Evolutionary conservation across 169 alveolate species (phyloP), one percentile per base, ranked within the genome.

Genomic region (Babesia bigemina): DNA sequence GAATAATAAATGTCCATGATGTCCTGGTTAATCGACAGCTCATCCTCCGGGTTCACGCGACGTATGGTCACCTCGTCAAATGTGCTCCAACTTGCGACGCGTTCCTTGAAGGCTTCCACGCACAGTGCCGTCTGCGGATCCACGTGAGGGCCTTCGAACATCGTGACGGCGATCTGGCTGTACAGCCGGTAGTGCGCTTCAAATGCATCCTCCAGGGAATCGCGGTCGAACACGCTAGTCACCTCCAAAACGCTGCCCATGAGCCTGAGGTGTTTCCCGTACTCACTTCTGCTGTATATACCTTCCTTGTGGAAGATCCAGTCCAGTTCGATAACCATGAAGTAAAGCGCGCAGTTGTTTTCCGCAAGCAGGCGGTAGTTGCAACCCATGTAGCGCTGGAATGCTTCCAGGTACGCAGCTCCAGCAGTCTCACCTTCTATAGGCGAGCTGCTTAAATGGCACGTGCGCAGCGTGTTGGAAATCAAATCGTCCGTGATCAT

Each of bases 281-380:
- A 75, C 28, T 75, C 84, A 12, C 33, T 39, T 4, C 22, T 24
- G 49, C 44, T 36, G 62, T 75, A 75, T 6, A 75, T 4, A 33
- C 69, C 70, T 12, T 55, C 66, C 50, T 63, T 75, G 70, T 75
- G 78, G 49, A 65, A 63, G 0, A 65, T 62, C 84, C 84, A 75
- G 22, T 75, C 84, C 29, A 75, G n/a, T 13, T 75, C 73, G n/a
- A 75, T 44, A 10, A 75, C 19, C 44, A 75, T 2, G 42, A 75
- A 50, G 58, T 75, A 75, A 22, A 75, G 21, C 26, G 49, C 56
- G 28, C 73, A 56, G 50, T 67, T 47, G 60, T 29, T 71, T 14
- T 56, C 70, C 2, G 36, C 56, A 10, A 71, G 39, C 48, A 60
- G 44, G 60, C 24, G 28, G 49, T 59, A 58, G 72, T 71, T n/a